Evolutionary conservation across 148 eudicot genomes (phyloP), one percentile per base, ranked within the genome.

Genomic region (Rhododendron ovatum): DNA sequence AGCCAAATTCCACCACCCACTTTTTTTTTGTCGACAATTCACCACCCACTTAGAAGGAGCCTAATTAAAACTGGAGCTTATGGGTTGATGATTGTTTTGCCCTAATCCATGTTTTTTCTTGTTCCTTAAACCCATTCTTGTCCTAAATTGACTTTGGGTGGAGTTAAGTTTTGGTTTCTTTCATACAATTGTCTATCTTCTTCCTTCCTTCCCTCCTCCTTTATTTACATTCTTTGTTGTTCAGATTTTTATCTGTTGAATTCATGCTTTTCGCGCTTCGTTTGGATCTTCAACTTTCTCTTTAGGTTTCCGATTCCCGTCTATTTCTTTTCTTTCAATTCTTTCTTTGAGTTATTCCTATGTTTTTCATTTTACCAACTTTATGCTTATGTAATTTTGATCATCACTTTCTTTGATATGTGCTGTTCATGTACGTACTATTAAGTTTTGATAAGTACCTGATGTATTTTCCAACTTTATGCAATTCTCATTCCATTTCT

Each of bases 271-370:
- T n/a, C 24, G 5, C 28, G 20, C n/a, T 59, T 26, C 39, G 73
- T 84, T 82, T 37, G 22, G 65, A 37, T 35, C 82, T 35, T 67
- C 61, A 28, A 45, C 50, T 86, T 45, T 74, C 51, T 76, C 82
- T 45, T 50, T 26, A 81, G 22, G 80, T 11, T 82, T 28, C 61
- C 33, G 63, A 24, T 78, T 85, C n/a, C 59, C 20, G 18, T 63
- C 20, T 30, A 59, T 85, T 73, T 57, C 26, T 7, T 7, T 26
- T 18, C 11, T 48, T 59, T 30, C 30, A 30, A 30, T 30, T 59
- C 43, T 39, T 55, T 47, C 3, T 51, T 51, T 51, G 57, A 85
- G 61, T 86, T 50, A 26, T 86, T 82, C 55, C 81, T 10, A 73
- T 89, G 53, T 47, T 39, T 80, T 20, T n/a, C 59, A 67, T 5